Percentiles rank a stretch among this genome's conserved stretches.
Evolutionary conservation across 495 filamentous ascomycete species (phyloP).

Genomic region (Tricharina praecox): DNA sequence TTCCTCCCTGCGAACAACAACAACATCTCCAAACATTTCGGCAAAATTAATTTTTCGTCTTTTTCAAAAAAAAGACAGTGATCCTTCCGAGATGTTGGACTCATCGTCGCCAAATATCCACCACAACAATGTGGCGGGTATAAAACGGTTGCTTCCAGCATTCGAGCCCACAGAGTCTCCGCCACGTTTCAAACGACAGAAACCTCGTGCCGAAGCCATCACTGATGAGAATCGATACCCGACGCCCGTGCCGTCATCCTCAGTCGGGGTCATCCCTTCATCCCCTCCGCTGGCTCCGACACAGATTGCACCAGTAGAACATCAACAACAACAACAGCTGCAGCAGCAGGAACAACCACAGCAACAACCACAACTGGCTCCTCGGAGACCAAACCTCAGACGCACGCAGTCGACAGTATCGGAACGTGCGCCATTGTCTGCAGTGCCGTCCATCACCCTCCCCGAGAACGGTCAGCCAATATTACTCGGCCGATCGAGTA

Average conservation of each 20-base stretch:
- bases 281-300: too few relatives aligned
- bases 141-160: slow-evolving; percentile 75
- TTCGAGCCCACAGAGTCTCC: slow-evolving; percentile 89
- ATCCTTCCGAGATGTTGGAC: slow-evolving; percentile 4
- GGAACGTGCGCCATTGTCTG: slow-evolving; percentile 70
- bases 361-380: slow-evolving; percentile 31
- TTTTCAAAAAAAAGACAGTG: not conserved
- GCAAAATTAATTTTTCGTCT: not conserved
- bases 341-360: too few relatives aligned
- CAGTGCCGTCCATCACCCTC: slow-evolving; percentile 62
- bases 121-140: slow-evolving; percentile 37
- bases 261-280: slow-evolving; percentile 63
- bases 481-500: slow-evolving; percentile 80
- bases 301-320: too few relatives aligned
- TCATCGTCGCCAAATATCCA: slow-evolving; percentile 18
- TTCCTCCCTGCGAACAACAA: not conserved
- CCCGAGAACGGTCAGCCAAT: slow-evolving; percentile 66
- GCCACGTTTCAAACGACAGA: slow-evolving; percentile 57
- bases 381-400: slow-evolving; percentile 38
- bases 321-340: too few relatives aligned
- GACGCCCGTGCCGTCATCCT: slow-evolving; percentile 83
- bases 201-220: slow-evolving; percentile 44
- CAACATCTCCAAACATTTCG: not conserved
- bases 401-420: slow-evolving; percentile 52
- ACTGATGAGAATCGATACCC: slow-evolving; percentile 47